Evolutionary conservation across 2,329 filamentous ascomycete species (phyloP), one percentile per base, ranked within the genome.

Genomic region (Blastomyces gilchristii): DNA sequence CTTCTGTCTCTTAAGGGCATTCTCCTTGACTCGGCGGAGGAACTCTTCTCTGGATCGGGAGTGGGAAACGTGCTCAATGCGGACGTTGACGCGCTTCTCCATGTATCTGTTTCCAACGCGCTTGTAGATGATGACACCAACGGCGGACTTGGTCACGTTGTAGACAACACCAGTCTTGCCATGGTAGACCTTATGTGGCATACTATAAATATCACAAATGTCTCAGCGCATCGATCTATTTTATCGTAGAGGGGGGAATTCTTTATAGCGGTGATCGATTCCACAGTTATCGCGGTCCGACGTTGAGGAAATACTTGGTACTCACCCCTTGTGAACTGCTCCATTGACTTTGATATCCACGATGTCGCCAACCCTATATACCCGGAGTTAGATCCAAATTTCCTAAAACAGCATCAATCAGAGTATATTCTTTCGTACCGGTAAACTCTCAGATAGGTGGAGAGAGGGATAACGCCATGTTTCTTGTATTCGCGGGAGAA

Each of bases 1-100:
- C 85, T 95, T 83, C 81, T 87, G 88, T 87, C 92, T 94, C 81
- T 91, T 87, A 78, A 85, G 87, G 76, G 92, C 91, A 84, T 97
- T 97, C 78, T 86, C 82, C 90, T 97, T 97, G 80, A 99, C 93
- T 76, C 93, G 89, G 83, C 85, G 87, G 76, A 97, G 81, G 86
- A 99, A 97, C 80, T 94, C 93, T 76, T 97, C 93, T 78, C 94
- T 87, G 76, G 93, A 97, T 79, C 94, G 89, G 73, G 93, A 97
- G 78, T 90, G 89, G 76, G 83, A 82, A 82, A 99, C 86, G 88
- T 99, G 94, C 88, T 99, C 94, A 81, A 97, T 82, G 79, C 94
- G 91, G 83, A 99, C 85, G 87, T 96, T 97, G 85, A 99, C 87
- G 80, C 94, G 93, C 91, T 99, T 99, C 90, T 99, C 94, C 80